phyloP scores from a whole-genome alignment of 2,329 filamentous ascomycete species.

The Penicillium sp. region DNA sequence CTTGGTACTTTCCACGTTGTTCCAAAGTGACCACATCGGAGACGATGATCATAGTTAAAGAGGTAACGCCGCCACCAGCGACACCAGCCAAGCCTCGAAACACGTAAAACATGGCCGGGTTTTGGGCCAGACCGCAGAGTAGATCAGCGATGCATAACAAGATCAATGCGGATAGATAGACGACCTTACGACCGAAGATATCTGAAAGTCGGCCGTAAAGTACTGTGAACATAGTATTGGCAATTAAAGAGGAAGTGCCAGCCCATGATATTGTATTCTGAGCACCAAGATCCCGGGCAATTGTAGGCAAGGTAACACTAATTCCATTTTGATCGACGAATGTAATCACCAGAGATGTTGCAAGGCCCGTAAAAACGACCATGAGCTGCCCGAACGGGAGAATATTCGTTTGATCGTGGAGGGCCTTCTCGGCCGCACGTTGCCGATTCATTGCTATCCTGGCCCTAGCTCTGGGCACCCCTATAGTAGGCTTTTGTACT shows the following conservation, averaged over 20 bases:
- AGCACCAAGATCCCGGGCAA: constrained; percentile 56
- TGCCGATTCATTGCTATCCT: constrained; percentile 40
- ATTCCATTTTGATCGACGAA: constrained; percentile 66
- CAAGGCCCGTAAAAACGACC: constrained; percentile 59
- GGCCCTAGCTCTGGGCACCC: not conserved
- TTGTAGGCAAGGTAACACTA: constrained; percentile 59
- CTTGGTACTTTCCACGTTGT: constrained; percentile 63
- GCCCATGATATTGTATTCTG: constrained; percentile 68
- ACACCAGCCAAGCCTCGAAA: constrained; percentile 67
- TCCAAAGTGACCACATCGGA: constrained; percentile 65
- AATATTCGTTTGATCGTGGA: constrained; percentile 64
- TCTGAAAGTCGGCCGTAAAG: constrained; percentile 68
- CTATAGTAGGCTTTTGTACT: not conserved
- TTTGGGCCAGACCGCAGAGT: constrained; percentile 63
- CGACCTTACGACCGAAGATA: constrained; percentile 65
- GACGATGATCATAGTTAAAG: constrained; percentile 66
- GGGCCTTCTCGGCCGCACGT: constrained; percentile 51
- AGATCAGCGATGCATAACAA: constrained; percentile 64
- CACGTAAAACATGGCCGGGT: constrained; percentile 64
- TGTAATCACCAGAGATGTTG: constrained; percentile 60
- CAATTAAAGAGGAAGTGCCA: constrained; percentile 72
- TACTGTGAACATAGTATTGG: constrained; percentile 69
- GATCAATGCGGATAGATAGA: constrained; percentile 61
- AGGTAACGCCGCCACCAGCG: constrained; percentile 66
- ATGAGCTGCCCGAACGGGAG: constrained; percentile 56